Base-by-base conservation (phyloP, 1,139 yeast genomes). In the Diutina mesorugosa region DNA sequence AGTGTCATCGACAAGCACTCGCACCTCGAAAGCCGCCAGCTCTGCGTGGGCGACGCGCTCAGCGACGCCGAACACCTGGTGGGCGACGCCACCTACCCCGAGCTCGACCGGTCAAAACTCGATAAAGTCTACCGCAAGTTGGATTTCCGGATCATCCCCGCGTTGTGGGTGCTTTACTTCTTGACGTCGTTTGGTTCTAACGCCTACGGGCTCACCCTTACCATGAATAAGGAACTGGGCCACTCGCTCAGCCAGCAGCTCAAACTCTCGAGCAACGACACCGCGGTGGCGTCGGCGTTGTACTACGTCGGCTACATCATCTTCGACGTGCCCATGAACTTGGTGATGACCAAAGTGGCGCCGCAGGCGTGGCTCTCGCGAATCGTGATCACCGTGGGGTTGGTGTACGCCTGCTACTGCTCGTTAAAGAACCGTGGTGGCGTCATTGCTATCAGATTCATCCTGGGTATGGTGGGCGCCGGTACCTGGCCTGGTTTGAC, bases 401-500 rank as follows among this genome's bases (percentile, higher is more conserved):
- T 87, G 54, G 90, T 87, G 1, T 87, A 86, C 64, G 68, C 88
- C 1, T 89, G 95, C 66, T 87, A 86, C 66, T 74, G 82, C 10
- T 83, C 87, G 0, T 73, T 87, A 57, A 58, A 65, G 12, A 78
- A 73, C 58, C 71, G 78, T 12, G 67, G 76, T 4, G 95, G 95
- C 2, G 71, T 88, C 35, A 82, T 84, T 56, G 95, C 91, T 3
- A 70, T 83, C 52, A 77, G 96, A 60, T 82, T 89, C 58, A 77
- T 90, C 59, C 80, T 88, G 29, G 97, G 97, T 54, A 65, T 86
- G 59, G 87, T 86, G 59, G 90, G 90, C 55, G 96, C 96, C 10
- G 97, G 97, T 47, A 84, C 90, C 2, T 90, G 96, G 96, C 97
- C 97, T 0, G 97, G 96, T 10, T 76, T 90, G 84, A 84, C 91